Conservation (phyloP, 2,329 filamentous ascomycete genomes). For the Hawksworthiomyces lignivorus region DNA sequence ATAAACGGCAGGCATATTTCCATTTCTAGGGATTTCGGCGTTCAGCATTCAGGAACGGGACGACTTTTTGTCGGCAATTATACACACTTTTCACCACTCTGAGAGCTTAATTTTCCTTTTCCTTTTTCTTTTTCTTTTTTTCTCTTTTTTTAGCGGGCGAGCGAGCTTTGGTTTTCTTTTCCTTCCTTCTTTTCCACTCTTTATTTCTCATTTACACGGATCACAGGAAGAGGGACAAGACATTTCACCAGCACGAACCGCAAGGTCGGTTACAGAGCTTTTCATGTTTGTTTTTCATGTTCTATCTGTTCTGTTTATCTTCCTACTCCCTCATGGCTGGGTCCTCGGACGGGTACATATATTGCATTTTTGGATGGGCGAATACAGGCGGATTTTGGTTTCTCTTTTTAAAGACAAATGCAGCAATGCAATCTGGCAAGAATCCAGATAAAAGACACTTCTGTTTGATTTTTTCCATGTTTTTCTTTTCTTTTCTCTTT, state of each 20-base stretch:
- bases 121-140: conserved; percentile 21
- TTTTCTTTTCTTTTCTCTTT: conserved; percentile 17
- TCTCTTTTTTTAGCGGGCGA: conserved; percentile 31
- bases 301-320: conserved; percentile 11
- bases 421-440: conserved; percentile 16
- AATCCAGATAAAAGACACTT: conserved; percentile 7
- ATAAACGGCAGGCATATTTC: conserved; percentile 4
- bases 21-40: conserved; percentile 19
- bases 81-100: conserved; percentile 10
- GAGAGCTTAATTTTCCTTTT: conserved; percentile 16
- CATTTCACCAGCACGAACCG: conserved; percentile 31
- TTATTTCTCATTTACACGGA: conserved; percentile 28
- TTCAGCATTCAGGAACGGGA: conserved; percentile 16
- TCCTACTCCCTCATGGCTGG: conserved; percentile 44
- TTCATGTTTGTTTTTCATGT: conserved; percentile 8
- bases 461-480: conserved; percentile 8
- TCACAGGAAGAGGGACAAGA: conserved; percentile 19
- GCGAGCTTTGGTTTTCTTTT: conserved; percentile 25
- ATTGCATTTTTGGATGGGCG: conserved; percentile 48
- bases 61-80: conserved; percentile 6
- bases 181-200: conserved; percentile 24
- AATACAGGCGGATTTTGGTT: conserved; percentile 39
- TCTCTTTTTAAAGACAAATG: conserved; percentile 17
- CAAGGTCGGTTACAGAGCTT: conserved; percentile 38
- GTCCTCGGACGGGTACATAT: conserved; percentile 42